A percentile compares a stretch with the other conserved stretches of the same genome.
phyloP scores from a whole-genome alignment of 768 basidiomycete genomes.

The Phanerodontia chrysosporium region DNA sequence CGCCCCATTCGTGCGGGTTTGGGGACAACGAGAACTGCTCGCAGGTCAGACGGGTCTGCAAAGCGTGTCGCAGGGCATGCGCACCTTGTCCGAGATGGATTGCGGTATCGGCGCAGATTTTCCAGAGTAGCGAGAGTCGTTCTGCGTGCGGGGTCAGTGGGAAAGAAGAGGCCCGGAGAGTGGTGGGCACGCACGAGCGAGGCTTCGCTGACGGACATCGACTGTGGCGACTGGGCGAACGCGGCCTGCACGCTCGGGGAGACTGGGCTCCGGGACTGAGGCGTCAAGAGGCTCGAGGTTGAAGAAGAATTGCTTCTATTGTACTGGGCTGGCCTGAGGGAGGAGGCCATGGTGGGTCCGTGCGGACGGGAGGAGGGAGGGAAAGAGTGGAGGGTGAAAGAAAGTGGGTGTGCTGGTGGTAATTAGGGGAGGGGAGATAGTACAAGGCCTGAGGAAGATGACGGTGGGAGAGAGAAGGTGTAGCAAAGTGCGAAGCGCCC shows the following conservation, averaged over 20 bases:
- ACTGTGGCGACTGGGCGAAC: constrained; percentile 15
- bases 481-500: not conserved
- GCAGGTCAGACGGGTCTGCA: not conserved
- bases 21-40: constrained; percentile 57
- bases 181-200: constrained; percentile 37
- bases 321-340: constrained; percentile 12
- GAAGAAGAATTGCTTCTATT: constrained; percentile 7
- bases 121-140: constrained; percentile 20
- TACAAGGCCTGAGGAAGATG: not conserved
- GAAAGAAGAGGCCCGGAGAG: not conserved
- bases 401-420: constrained; percentile 1
- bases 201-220: constrained; percentile 36
- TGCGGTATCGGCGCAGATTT: constrained; percentile 8
- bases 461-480: not conserved
- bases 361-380: constrained; percentile 6
- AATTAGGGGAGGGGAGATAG: not conserved
- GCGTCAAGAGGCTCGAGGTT: constrained; percentile 6
- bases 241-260: constrained; percentile 18
- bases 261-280: not conserved
- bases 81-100: constrained; percentile 29
- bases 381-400: not conserved
- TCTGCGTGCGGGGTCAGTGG: constrained; percentile 8
- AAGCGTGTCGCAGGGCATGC: not conserved
- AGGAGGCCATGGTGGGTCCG: constrained; percentile 5
- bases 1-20: constrained; percentile 67